These are phyloP conservation scores for Cercospora citrullina DNA, from an alignment of 2,329 filamentous ascomycete species.

Conservation along the genomic window DNA sequence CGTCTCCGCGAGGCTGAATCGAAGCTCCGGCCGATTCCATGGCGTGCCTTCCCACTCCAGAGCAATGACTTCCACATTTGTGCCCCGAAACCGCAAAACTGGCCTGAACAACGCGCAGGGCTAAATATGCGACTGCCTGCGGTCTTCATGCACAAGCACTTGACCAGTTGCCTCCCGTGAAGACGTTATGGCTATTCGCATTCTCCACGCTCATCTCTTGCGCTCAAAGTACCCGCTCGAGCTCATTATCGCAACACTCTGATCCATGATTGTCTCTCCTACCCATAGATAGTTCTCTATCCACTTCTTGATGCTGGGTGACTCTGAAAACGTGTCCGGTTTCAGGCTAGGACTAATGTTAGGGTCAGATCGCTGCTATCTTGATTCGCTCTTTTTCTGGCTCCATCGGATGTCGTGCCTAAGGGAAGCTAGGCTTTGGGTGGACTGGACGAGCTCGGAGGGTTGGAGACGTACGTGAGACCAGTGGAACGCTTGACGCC, in stretches of 20 bases:
- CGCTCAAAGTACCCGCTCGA: slow-evolving; percentile 90
- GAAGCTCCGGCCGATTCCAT: background rate
- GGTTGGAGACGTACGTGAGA: slow-evolving; percentile 74
- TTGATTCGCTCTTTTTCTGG: background rate
- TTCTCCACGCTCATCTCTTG: slow-evolving; percentile 60
- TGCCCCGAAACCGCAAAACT: background rate
- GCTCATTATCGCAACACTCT: slow-evolving; percentile 87
- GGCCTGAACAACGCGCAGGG: background rate
- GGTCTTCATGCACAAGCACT: background rate
- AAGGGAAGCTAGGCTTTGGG: background rate
- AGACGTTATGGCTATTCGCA: background rate
- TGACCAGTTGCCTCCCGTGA: background rate
- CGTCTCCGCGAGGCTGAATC: background rate
- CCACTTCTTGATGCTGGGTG: slow-evolving; percentile 81
- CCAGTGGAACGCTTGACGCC: slow-evolving; percentile 97
- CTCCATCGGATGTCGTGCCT: background rate
- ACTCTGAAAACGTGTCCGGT: slow-evolving; percentile 80
- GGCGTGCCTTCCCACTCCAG: background rate
- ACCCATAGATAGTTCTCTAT: slow-evolving; percentile 90
- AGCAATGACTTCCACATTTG: background rate
- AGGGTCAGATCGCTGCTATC: slow-evolving; percentile 38
- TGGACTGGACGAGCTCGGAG: background rate
- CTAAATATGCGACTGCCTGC: background rate
- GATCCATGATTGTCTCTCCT: slow-evolving; percentile 97
- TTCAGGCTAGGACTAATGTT: slow-evolving; percentile 75